These are phyloP conservation scores for Claviceps humidiphila DNA, from an alignment of 2,329 filamentous ascomycete genomes.

Conservation along the genomic window DNA sequence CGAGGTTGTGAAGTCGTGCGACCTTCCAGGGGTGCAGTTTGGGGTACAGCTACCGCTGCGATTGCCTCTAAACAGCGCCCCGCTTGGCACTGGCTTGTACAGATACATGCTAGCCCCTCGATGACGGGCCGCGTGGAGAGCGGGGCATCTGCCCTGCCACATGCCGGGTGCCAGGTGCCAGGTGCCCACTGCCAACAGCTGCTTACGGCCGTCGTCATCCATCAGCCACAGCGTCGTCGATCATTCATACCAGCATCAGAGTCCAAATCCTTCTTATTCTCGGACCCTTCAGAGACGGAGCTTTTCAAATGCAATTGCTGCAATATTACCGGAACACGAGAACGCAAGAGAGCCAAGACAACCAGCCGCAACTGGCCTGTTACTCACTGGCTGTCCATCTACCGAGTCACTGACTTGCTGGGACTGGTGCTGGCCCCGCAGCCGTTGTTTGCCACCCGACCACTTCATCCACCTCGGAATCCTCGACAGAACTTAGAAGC, in stretches of 20 bases:
- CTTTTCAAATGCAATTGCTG: too few relatives aligned
- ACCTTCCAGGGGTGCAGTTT: not conserved
- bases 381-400: too few relatives aligned
- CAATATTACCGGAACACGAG: too few relatives aligned
- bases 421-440: not conserved
- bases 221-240: not conserved
- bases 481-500: not conserved
- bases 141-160: not conserved
- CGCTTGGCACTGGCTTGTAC: not conserved
- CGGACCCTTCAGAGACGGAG: too few relatives aligned
- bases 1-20: too few relatives aligned
- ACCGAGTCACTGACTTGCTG: not conserved
- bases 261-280: not conserved
- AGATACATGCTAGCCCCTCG: not conserved
- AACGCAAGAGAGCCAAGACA: too few relatives aligned
- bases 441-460: not conserved
- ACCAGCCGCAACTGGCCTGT: too few relatives aligned
- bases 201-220: not conserved
- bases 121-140: slow-evolving; percentile 2
- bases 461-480: not conserved
- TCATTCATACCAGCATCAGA: not conserved
- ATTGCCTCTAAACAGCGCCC: not conserved
- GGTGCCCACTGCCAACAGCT: not conserved
- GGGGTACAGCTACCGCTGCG: not conserved
- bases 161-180: not conserved